These are phyloP conservation scores for Garcia nutans DNA, from an alignment of 345 rosid genomes.

Conservation along the genomic window DNA sequence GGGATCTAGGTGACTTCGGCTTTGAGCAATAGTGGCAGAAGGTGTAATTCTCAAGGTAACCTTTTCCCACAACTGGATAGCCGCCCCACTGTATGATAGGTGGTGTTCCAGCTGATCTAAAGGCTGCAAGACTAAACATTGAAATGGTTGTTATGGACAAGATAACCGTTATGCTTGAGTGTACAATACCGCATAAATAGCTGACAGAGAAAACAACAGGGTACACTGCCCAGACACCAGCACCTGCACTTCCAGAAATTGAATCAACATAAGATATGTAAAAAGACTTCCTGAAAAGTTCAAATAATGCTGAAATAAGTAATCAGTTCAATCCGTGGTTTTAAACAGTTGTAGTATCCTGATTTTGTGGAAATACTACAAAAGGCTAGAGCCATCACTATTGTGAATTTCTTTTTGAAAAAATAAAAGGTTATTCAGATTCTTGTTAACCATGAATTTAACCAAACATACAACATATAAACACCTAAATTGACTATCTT, in stretches of 20 bases:
- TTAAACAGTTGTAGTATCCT: background rate
- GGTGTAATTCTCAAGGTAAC: conserved; percentile 70
- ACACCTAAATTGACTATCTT: background rate
- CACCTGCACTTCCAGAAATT: conserved; percentile 53
- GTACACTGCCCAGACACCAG: conserved; percentile 81
- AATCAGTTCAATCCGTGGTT: background rate
- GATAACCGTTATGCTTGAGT: conserved; percentile 39
- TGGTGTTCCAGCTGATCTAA: conserved; percentile 66
- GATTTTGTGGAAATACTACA: background rate
- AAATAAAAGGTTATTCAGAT: background rate
- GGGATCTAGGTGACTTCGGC: conserved; percentile 86
- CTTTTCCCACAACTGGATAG: conserved; percentile 75
- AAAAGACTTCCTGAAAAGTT: background rate
- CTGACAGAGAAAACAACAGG: conserved; percentile 75
- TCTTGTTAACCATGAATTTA: background rate
- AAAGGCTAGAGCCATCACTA: background rate
- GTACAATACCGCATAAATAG: conserved; percentile 51
- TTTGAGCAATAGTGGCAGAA: conserved; percentile 68
- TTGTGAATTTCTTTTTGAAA: background rate
- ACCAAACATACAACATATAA: background rate
- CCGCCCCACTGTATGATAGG: conserved; percentile 68
- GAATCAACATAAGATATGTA: conserved; percentile 16
- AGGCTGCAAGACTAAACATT: conserved; percentile 66
- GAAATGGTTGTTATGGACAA: conserved; percentile 57
- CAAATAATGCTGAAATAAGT: background rate